These are phyloP conservation scores for Posidonia oceanica DNA, from an alignment of 116 monocot species.

Conservation along the genomic window DNA sequence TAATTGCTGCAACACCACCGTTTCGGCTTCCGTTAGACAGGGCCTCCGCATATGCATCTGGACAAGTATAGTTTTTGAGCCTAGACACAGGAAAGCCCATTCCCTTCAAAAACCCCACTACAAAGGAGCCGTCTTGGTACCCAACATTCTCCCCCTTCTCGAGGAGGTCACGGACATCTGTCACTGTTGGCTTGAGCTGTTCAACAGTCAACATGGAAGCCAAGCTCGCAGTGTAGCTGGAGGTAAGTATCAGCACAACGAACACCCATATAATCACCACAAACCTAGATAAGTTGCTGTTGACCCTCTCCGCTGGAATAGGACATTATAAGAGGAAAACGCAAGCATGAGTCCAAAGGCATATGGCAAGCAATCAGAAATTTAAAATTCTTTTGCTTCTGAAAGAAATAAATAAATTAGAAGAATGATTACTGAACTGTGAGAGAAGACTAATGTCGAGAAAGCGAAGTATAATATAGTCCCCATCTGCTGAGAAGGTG, in stretches of 20 bases:
- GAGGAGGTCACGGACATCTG: slow-evolving; percentile 13
- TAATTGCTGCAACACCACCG: slow-evolving; percentile 21
- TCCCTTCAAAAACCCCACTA: slow-evolving; percentile 6
- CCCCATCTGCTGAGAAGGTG: slow-evolving; percentile 14
- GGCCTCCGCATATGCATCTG: slow-evolving; percentile 10
- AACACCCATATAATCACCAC: slow-evolving; percentile 26
- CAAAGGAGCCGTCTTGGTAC: slow-evolving; percentile 26
- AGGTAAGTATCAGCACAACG: slow-evolving; percentile 26
- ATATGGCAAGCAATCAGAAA: too few relatives aligned
- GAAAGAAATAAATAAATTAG: not conserved
- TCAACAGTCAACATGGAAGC: slow-evolving; percentile 16
- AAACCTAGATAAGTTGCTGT: slow-evolving; percentile 20
- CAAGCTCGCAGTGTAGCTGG: slow-evolving; percentile 29
- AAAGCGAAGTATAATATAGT: slow-evolving; percentile 35
- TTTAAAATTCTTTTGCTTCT: not conserved
- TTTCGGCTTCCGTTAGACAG: slow-evolving; percentile 19
- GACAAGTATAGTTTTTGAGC: slow-evolving; percentile 3
- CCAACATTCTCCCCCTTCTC: slow-evolving; percentile 16
- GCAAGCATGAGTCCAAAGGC: too few relatives aligned
- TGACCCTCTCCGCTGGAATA: slow-evolving; percentile 20
- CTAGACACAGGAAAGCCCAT: slow-evolving; percentile 11
- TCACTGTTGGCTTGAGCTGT: slow-evolving; percentile 12
- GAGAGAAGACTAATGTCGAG: slow-evolving; percentile 22
- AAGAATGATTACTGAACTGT: slow-evolving; percentile 22
- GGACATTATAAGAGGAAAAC: too few relatives aligned